These are phyloP conservation scores for Pulveroboletus frians DNA, from an alignment of 768 basidiomycete genomes.

Conservation along the genomic window DNA sequence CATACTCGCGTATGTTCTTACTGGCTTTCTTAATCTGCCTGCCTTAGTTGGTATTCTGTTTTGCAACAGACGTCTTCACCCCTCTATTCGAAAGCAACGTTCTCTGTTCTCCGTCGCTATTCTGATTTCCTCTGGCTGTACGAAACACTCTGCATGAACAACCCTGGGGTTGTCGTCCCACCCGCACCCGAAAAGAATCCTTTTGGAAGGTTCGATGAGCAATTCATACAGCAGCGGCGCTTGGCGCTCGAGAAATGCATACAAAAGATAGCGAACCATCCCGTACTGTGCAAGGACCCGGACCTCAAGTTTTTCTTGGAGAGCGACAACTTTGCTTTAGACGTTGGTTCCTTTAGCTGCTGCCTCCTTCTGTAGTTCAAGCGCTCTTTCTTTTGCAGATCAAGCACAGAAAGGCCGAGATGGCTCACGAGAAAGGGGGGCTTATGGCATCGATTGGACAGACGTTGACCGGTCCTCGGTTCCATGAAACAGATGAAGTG, in stretches of 20 bases:
- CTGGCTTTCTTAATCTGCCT: background rate
- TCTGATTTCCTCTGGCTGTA: conserved; percentile 98
- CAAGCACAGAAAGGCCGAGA: conserved; percentile 79
- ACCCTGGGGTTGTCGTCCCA: conserved; percentile 95
- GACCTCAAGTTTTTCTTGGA: conserved; percentile 91
- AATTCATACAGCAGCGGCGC: conserved; percentile 85
- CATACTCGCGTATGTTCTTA: conserved; percentile 63
- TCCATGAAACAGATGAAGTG: conserved; percentile 86
- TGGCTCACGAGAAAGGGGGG: conserved; percentile 73
- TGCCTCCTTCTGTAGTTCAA: conserved; percentile 1
- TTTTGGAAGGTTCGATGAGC: conserved; percentile 88
- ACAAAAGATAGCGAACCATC: conserved; percentile 90
- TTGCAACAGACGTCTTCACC: conserved; percentile 72
- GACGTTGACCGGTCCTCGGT: conserved; percentile 71
- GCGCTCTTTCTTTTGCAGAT: conserved; percentile 45
- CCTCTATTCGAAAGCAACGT: conserved; percentile 72
- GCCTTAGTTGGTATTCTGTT: background rate
- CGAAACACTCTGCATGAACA: conserved; percentile 81
- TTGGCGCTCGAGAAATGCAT: conserved; percentile 84
- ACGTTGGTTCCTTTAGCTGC: conserved; percentile 49
- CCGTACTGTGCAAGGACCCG: conserved; percentile 79
- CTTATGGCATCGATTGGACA: conserved; percentile 81
- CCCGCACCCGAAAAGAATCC: conserved; percentile 95
- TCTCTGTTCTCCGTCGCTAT: conserved; percentile 95
- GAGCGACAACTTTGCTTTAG: conserved; percentile 84